Base-by-base conservation (phyloP, 345 rosid species). In the Lepidium didymum region DNA sequence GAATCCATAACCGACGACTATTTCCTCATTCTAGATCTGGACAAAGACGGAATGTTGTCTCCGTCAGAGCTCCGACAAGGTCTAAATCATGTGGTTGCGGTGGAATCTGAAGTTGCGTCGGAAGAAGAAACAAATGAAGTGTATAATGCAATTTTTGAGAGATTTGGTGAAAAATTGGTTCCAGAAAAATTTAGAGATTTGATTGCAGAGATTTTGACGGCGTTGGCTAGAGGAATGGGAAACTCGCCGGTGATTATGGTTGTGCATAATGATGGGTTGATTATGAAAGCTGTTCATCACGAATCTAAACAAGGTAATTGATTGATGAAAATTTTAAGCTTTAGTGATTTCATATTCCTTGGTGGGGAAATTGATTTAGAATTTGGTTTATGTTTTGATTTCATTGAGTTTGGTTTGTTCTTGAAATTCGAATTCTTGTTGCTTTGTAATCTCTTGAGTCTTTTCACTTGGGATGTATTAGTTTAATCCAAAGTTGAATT, bases 211-310 rank as follows among this genome's bases (percentile, higher is more conserved):
- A 70, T 87, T 7, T 43, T 83, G 86, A 60, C 67, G 25, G 85
- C 86, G 13, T 70, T 85, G 83, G 90, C 83, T 10, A 66, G 74
- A 10, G 85, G 83, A 52, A 67, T 85, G 10, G 88, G 88, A 0
- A 45, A 66, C 18, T 40, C 77, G 27, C 90, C 83, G 2, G 77
- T 85, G 10, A 27, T 78, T 0, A 64, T 83, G 69, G 84, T 65
- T 47, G 79, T 83, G 41, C 79, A 75, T 59, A 54, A 64, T 4
- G 79, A 70, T 15, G 84, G 93, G 40, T 72, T 79, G 80, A 76
- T 85, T 11, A 76, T 77, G 85, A 78, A 76, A 73, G 88, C 84
- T n/a, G 79, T 82, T 43, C 75, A 78, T 44, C 83, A 79, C 52
- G 88, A 83, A 71, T 54, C 18, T 2, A 34, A 12, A 7, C 51